Evolutionary conservation across 352 stramenopile species (phyloP).

Genomic region (Pythium biforme): DNA sequence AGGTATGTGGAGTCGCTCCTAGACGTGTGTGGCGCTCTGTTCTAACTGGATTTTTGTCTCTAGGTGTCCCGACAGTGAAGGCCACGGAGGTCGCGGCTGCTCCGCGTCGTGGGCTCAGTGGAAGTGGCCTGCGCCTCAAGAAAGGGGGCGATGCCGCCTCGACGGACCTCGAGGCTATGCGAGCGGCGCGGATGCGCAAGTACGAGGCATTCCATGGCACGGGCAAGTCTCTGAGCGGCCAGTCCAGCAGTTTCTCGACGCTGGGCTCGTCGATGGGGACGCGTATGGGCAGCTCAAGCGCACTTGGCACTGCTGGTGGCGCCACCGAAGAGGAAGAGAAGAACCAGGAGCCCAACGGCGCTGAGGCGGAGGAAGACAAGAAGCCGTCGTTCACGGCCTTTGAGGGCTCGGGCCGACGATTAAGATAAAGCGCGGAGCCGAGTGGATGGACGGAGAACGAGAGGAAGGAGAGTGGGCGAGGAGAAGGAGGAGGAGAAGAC

Average conservation of each 20-base stretch:
- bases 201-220: constrained; percentile 86
- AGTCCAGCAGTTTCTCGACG: constrained; percentile 36
- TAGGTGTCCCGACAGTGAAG: constrained; percentile 72
- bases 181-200: constrained; percentile 68
- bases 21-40: too few relatives aligned
- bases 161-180: constrained; percentile 65
- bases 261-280: constrained; percentile 9
- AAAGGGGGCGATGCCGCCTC: constrained; percentile 53
- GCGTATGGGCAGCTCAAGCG: constrained; percentile 9
- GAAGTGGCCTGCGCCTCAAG: constrained; percentile 57
- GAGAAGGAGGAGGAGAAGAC: neutral
- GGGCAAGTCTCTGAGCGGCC: constrained; percentile 67
- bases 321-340: constrained; percentile 39
- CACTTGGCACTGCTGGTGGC: neutral
- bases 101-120: constrained; percentile 36
- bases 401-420: constrained; percentile 55
- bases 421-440: constrained; percentile 22
- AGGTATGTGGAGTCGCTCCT: too few relatives aligned
- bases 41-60: constrained; percentile 11
- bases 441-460: neutral
- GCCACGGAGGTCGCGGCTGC: constrained; percentile 39
- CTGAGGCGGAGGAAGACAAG: constrained; percentile 30
- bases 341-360: constrained; percentile 35
- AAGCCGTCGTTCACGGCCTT: constrained; percentile 52
- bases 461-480: neutral